Conservation (phyloP, 208 protist species). For the Trypanosoma cruzi region DNA sequence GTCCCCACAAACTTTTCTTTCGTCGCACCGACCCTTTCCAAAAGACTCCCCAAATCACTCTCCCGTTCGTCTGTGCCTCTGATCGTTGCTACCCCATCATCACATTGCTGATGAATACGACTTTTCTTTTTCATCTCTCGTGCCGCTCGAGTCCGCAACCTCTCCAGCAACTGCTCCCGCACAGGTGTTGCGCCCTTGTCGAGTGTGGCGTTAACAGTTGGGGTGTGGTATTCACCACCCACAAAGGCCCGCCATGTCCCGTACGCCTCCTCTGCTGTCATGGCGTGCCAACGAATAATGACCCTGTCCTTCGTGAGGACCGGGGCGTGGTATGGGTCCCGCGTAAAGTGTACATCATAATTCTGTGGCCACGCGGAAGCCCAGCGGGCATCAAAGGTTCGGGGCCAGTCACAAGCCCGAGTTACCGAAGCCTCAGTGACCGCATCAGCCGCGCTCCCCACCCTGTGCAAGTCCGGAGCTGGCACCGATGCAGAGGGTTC, state of each 20-base stretch:
- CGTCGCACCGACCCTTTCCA: not conserved
- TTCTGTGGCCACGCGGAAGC: slow-evolving; percentile 46
- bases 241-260: slow-evolving; percentile 85
- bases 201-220: slow-evolving; percentile 66
- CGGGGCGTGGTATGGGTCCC: slow-evolving; percentile 85
- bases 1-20: not conserved
- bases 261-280: slow-evolving; percentile 56
- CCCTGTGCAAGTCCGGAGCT: not conserved
- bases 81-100: not conserved
- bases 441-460: not conserved
- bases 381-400: slow-evolving; percentile 69
- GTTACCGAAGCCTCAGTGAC: not conserved
- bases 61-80: too few species aligned
- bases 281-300: slow-evolving; percentile 47
- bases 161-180: slow-evolving; percentile 64
- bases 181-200: slow-evolving; percentile 72
- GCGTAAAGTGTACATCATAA: slow-evolving; percentile 54
- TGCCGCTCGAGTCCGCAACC: slow-evolving; percentile 43
- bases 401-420: slow-evolving; percentile 66
- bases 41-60: not conserved
- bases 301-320: slow-evolving; percentile 64
- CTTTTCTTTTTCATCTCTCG: slow-evolving; percentile 27
- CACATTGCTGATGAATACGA: not conserved
- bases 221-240: slow-evolving; percentile 71
- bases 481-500: slow-evolving; percentile 16